phyloP scores from a whole-genome alignment of 192 early-diverging fungal species.

The Podochytrium sp. region DNA sequence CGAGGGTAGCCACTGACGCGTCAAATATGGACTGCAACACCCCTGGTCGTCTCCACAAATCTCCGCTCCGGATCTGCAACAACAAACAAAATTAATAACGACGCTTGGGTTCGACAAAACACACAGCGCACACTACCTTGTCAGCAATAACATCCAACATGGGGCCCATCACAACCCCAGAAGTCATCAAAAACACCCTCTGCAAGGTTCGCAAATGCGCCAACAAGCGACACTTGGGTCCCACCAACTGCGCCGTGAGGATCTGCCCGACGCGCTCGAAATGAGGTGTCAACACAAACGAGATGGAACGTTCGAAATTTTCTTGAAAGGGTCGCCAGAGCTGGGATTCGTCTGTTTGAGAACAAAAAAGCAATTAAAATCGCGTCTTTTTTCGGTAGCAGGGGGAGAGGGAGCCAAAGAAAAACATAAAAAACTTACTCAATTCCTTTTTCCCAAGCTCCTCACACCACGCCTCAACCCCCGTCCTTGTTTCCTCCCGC shows the following conservation, averaged over 20 bases:
- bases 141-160: slow-evolving; percentile 2
- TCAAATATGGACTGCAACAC: slow-evolving; percentile 15
- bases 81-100: background rate
- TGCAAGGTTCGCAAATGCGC: slow-evolving; percentile 17
- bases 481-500: too few species aligned
- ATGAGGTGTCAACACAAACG: background rate
- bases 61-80: slow-evolving; percentile 8
- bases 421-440: background rate
- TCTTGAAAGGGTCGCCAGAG: slow-evolving; percentile 18
- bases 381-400: background rate
- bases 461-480: background rate
- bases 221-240: background rate
- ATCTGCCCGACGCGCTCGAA: background rate
- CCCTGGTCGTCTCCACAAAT: slow-evolving; percentile 15
- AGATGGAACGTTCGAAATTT: background rate
- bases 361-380: background rate
- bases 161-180: slow-evolving; percentile 4
- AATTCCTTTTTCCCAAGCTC: background rate
- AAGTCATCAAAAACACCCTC: slow-evolving; percentile 27
- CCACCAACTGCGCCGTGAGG: background rate
- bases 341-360: slow-evolving; percentile 5
- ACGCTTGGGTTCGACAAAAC: background rate
- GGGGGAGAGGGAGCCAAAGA: too few species aligned
- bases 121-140: slow-evolving; percentile 1
- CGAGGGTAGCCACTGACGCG: slow-evolving; percentile 8